Conservation (phyloP, 495 filamentous ascomycete species). For the Penicillium fimorum region DNA sequence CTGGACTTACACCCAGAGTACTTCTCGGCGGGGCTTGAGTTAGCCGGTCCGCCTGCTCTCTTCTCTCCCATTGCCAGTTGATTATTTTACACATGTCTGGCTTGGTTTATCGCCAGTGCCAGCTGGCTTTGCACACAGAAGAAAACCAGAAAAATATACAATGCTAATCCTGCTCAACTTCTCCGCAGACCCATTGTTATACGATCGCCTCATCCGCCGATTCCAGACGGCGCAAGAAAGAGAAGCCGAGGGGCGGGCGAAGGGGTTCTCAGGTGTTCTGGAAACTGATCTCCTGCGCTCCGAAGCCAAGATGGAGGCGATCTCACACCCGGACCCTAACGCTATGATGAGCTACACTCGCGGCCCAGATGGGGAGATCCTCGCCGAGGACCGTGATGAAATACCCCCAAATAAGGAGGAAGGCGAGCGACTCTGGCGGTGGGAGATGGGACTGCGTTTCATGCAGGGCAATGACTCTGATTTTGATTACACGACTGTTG, state of each 20-base stretch:
- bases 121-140: constrained; percentile 14
- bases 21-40: constrained; percentile 60
- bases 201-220: constrained; percentile 74
- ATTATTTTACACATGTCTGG: not conserved
- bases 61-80: constrained; percentile 22
- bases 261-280: constrained; percentile 71
- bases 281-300: constrained; percentile 70
- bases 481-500: constrained; percentile 70
- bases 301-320: constrained; percentile 67
- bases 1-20: constrained; percentile 64
- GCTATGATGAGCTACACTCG: constrained; percentile 47
- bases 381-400: constrained; percentile 56
- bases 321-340: constrained; percentile 55
- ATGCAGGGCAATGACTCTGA: constrained; percentile 68
- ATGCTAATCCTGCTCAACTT: constrained; percentile 23
- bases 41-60: constrained; percentile 57
- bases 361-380: constrained; percentile 53
- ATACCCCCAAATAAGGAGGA: constrained; percentile 62
- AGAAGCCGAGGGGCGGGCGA: constrained; percentile 65
- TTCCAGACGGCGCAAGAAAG: constrained; percentile 73
- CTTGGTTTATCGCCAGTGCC: constrained; percentile 4
- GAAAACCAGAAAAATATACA: constrained; percentile 5
- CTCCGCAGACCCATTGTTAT: constrained; percentile 68
- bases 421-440: constrained; percentile 62
- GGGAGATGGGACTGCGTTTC: constrained; percentile 69